Evolutionary conservation across 2,329 filamentous ascomycete species (phyloP), one percentile per base, ranked within the genome.

Genomic region (Nannizziopsis arthrosporioides): DNA sequence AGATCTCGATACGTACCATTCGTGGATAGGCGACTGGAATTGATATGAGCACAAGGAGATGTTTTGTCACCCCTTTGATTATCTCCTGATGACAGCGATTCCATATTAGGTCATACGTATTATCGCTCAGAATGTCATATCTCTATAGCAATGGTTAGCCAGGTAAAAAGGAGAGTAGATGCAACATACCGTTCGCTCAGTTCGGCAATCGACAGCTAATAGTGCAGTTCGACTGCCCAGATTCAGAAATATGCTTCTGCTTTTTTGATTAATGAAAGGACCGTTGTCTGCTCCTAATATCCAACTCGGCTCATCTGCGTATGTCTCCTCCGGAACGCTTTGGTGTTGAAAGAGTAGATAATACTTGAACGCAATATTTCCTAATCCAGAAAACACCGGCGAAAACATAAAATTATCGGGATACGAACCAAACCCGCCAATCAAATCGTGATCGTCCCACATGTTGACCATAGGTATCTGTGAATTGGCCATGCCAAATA

Each of bases 401-500:
- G 85, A 86, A 55, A 77, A 79, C 87, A 95, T 96, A 60, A 94
- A 92, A 55, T 85, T 80, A 56, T 95, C 78, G 3, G 89, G 82
- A 63, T 96, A 98, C 0, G 88, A 94, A 5, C 92, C 92, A 61
- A 83, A 98, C 1, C 93, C 92, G 65, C 89, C 84, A 54, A 89
- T 89, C 56, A 89, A 84, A 56, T 92, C 85, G 62, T 96, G 92
- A 58, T 96, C 92, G 64, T 96, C 90, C 73, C 85, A 95, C 64
- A 98, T 89, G 63, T 98, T 98, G 58, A 98, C 79, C 89, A 95
- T 96, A 7, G 92, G 89, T 40, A 98, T 96, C 63, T 96, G 90
- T 1, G 85, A 84, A 57, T 83, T 89, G 4, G 90, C 92, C 61
- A 98, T 77, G n/a, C 84, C 80, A 60, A 95, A 98, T 4, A 96